Conservation (phyloP, 306 rosid genomes). For the Hylodesmum podocarpum region DNA sequence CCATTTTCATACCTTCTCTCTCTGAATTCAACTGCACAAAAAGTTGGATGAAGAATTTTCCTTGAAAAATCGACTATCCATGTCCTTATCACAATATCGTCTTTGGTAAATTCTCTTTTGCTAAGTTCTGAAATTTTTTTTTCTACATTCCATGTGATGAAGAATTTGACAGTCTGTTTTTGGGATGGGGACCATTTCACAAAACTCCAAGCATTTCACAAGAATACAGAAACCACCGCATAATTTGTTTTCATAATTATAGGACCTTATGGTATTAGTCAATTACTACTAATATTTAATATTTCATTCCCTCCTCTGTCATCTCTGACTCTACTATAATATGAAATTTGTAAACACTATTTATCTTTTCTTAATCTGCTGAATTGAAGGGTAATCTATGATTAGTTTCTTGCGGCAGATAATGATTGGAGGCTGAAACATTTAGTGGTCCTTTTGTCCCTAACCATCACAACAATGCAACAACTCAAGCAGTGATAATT, state of each 20-base stretch:
- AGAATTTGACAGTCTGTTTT: conserved; percentile 77
- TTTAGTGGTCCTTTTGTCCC: conserved; percentile 47
- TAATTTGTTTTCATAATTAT: conserved; percentile 25
- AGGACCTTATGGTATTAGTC: conserved; percentile 35
- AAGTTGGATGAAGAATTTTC: conserved; percentile 46
- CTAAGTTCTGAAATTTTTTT: background rate
- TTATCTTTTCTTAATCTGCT: conserved; percentile 5
- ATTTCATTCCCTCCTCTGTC: conserved; percentile 32
- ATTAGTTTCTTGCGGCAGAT: conserved; percentile 65
- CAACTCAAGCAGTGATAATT: conserved; percentile 32
- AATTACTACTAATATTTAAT: conserved; percentile 22
- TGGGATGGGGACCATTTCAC: conserved; percentile 59
- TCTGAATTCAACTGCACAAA: conserved; percentile 30
- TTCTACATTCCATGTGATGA: conserved; percentile 50
- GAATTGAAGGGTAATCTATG: conserved; percentile 44
- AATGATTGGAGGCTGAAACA: conserved; percentile 55
- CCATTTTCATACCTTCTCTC: conserved; percentile 34
- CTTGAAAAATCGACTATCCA: conserved; percentile 36
- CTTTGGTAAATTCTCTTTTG: conserved; percentile 28
- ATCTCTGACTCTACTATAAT: conserved; percentile 31
- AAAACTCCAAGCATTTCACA: conserved; percentile 60
- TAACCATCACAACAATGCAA: conserved; percentile 41
- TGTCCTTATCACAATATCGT: conserved; percentile 36
- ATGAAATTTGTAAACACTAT: conserved; percentile 17
- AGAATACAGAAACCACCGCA: conserved; percentile 53